Evolutionary conservation across 2,329 filamentous ascomycete species (phyloP).

Genomic region (Tolypocladium amazonense): DNA sequence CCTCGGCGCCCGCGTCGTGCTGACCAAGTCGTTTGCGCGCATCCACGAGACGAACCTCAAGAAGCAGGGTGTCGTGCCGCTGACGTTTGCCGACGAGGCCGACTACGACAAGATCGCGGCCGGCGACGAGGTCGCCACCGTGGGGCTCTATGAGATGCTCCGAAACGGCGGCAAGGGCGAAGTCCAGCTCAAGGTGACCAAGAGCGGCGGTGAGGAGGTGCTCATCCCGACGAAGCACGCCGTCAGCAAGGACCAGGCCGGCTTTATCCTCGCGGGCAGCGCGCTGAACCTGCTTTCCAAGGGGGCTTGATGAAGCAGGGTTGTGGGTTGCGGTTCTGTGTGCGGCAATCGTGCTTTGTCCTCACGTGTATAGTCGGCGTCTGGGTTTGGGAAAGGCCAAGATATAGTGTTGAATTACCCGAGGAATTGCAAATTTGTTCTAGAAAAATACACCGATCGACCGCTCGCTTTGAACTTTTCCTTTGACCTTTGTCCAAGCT

Average conservation of each 20-base stretch:
- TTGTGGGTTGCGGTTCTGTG: background rate
- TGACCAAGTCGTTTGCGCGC: conserved; percentile 78
- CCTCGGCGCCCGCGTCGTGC: conserved; percentile 73
- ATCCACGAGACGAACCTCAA: conserved; percentile 96
- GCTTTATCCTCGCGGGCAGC: conserved; percentile 86
- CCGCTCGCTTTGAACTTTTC: background rate
- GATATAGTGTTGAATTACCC: background rate
- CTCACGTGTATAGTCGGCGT: background rate
- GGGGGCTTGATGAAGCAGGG: conserved; percentile 18
- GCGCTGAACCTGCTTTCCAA: conserved; percentile 83
- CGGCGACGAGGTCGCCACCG: conserved; percentile 72
- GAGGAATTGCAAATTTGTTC: background rate
- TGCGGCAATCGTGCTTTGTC: background rate
- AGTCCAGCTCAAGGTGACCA: conserved; percentile 59
- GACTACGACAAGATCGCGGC: conserved; percentile 81
- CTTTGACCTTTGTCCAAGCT: background rate
- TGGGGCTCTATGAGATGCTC: conserved; percentile 77
- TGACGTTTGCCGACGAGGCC: conserved; percentile 79
- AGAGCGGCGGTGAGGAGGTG: conserved; percentile 50
- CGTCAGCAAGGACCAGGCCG: conserved; percentile 80
- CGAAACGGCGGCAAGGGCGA: conserved; percentile 66
- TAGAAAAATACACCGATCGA: background rate
- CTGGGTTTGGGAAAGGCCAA: background rate
- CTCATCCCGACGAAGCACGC: conserved; percentile 75
- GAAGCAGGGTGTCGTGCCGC: conserved; percentile 92